Conservation (phyloP, 2,329 filamentous ascomycete genomes). For the Ceratocystiopsis minuta region DNA sequence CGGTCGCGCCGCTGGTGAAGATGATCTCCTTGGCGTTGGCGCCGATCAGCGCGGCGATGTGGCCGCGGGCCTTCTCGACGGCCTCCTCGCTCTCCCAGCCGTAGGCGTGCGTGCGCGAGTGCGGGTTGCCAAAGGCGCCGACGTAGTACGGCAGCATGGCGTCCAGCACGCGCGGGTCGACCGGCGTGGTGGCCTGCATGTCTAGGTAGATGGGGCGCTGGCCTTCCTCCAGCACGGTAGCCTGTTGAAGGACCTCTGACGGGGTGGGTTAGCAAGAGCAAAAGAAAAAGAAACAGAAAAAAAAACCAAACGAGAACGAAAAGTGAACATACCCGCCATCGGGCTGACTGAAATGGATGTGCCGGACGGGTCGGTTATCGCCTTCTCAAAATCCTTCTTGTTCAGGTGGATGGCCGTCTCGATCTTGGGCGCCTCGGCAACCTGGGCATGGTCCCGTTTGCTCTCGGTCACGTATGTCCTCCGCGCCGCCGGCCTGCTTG, state of each 20-base stretch:
- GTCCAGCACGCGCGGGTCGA: constrained; percentile 86
- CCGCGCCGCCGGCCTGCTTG: not conserved
- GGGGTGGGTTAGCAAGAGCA: constrained; percentile 1
- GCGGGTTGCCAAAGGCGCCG: constrained; percentile 88
- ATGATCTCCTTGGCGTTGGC: constrained; percentile 97
- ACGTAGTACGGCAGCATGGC: constrained; percentile 93
- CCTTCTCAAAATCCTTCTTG: constrained; percentile 60
- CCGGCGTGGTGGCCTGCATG: constrained; percentile 92
- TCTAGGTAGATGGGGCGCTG: constrained; percentile 92
- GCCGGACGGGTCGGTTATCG: constrained; percentile 29
- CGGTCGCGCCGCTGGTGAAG: constrained; percentile 93
- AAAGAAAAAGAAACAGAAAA: not conserved
- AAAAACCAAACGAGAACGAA: constrained; percentile 4
- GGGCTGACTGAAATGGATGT: constrained; percentile 60
- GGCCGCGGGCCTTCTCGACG: constrained; percentile 66
- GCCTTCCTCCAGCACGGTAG: constrained; percentile 82
- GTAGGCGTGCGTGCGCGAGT: constrained; percentile 93
- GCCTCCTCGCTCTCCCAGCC: constrained; percentile 97
- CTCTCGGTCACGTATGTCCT: constrained; percentile 73
- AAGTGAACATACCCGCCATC: constrained; percentile 40
- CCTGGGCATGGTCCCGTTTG: constrained; percentile 61
- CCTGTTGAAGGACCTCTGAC: constrained; percentile 68
- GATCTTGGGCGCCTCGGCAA: constrained; percentile 56
- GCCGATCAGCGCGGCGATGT: constrained; percentile 75
- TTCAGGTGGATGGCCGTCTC: constrained; percentile 76